phyloP scores from a whole-genome alignment of 2,329 filamentous ascomycete genomes.

The Colletotrichum sojae region DNA sequence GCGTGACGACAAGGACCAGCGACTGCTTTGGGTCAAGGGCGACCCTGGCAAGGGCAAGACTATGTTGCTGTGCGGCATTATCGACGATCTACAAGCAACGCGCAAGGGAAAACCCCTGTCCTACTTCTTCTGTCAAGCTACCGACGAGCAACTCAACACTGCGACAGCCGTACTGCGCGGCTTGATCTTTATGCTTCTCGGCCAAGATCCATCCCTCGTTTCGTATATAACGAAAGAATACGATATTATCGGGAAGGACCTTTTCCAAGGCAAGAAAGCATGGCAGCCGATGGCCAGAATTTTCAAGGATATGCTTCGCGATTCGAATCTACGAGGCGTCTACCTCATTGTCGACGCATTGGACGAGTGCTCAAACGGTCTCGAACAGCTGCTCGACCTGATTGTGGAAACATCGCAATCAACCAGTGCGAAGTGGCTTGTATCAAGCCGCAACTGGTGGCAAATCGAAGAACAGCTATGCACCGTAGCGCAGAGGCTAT shows the following conservation, averaged over 20 bases:
- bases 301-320: too few relatives aligned
- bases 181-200: constrained; percentile 57
- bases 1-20: too few relatives aligned
- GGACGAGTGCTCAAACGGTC: too few relatives aligned
- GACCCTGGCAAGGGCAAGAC: constrained; percentile 58
- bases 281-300: too few relatives aligned
- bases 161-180: constrained; percentile 58
- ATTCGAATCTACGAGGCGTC: too few relatives aligned
- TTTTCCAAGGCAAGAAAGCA: too few relatives aligned
- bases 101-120: neutral
- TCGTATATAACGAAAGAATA: constrained; percentile 52
- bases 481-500: constrained; percentile 42
- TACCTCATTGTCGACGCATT: too few relatives aligned
- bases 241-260: too few relatives aligned
- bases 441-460: constrained; percentile 58
- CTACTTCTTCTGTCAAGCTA: constrained; percentile 61
- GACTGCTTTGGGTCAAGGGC: too few relatives aligned
- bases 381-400: too few relatives aligned
- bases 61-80: constrained; percentile 50
- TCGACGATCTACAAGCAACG: constrained; percentile 44
- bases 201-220: constrained; percentile 50
- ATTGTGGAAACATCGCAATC: too few relatives aligned
- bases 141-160: constrained; percentile 53
- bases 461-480: constrained; percentile 50
- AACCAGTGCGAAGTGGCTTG: constrained; percentile 59